Evolutionary conservation across 2,329 filamentous ascomycete genomes (phyloP).

Genomic region (Lachnellula arida): DNA sequence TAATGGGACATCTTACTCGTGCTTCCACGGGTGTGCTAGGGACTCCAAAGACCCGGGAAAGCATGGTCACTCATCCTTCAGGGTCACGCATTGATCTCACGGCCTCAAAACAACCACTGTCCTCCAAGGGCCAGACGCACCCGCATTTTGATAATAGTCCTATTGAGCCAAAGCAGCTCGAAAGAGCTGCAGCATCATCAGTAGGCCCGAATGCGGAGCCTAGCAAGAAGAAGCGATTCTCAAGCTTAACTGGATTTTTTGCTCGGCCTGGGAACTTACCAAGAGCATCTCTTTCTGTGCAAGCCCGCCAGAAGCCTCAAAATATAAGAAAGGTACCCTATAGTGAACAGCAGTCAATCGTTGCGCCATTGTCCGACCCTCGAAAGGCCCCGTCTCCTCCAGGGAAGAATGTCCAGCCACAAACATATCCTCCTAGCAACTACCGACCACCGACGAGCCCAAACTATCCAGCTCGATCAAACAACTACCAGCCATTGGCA

Average conservation of each 20-base stretch:
- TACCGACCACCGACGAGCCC: background rate
- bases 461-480: background rate
- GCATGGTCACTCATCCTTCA: slow-evolving; percentile 27
- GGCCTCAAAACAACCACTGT: slow-evolving; percentile 14
- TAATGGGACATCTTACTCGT: slow-evolving; percentile 33
- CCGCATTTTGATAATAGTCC: slow-evolving; percentile 34
- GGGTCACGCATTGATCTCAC: slow-evolving; percentile 28
- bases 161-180: slow-evolving; percentile 21
- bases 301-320: slow-evolving; percentile 2
- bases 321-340: slow-evolving; percentile 10
- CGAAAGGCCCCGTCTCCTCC: background rate
- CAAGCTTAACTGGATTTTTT: slow-evolving; percentile 31
- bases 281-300: slow-evolving; percentile 1
- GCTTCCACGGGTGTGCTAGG: slow-evolving; percentile 19
- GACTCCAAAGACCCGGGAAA: slow-evolving; percentile 31
- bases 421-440: background rate
- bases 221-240: slow-evolving; percentile 44
- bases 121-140: slow-evolving; percentile 34
- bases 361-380: slow-evolving; percentile 4
- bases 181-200: slow-evolving; percentile 19
- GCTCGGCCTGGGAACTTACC: slow-evolving; percentile 13
- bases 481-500: background rate
- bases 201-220: slow-evolving; percentile 11
- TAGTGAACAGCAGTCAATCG: slow-evolving; percentile 15
- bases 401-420: background rate